Conservation (phyloP, 495 filamentous ascomycete species). For the Neurospora hispaniola region DNA sequence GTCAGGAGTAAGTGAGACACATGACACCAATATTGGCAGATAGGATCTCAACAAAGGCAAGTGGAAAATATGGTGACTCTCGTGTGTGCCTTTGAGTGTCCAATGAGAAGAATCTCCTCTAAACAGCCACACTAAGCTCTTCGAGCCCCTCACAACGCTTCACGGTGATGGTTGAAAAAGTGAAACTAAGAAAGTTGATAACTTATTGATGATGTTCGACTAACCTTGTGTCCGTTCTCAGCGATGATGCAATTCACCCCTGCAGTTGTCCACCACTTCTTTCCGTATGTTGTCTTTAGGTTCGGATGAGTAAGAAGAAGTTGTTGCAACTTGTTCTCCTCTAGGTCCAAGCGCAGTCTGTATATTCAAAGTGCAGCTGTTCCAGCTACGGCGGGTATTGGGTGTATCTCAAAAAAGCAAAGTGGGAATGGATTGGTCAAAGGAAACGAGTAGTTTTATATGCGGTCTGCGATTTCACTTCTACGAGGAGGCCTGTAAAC, state of each 20-base stretch:
- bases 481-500: background rate
- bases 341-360: background rate
- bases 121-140: background rate
- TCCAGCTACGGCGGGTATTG: background rate
- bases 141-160: background rate
- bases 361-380: background rate
- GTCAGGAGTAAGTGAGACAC: background rate
- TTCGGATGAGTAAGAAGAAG: background rate
- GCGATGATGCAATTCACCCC: background rate
- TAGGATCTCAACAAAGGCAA: background rate
- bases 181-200: background rate
- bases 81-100: background rate
- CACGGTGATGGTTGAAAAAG: background rate
- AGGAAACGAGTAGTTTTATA: background rate
- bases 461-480: background rate
- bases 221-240: background rate
- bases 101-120: background rate
- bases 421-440: background rate
- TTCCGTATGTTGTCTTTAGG: background rate
- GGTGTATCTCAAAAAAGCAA: background rate
- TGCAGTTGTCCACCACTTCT: background rate
- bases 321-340: background rate
- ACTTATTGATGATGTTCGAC: background rate
- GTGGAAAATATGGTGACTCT: background rate
- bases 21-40: background rate